Evolutionary conservation across 176 grass and related monocot species (phyloP).

Genomic region (Chrysopogon serrulatus): DNA sequence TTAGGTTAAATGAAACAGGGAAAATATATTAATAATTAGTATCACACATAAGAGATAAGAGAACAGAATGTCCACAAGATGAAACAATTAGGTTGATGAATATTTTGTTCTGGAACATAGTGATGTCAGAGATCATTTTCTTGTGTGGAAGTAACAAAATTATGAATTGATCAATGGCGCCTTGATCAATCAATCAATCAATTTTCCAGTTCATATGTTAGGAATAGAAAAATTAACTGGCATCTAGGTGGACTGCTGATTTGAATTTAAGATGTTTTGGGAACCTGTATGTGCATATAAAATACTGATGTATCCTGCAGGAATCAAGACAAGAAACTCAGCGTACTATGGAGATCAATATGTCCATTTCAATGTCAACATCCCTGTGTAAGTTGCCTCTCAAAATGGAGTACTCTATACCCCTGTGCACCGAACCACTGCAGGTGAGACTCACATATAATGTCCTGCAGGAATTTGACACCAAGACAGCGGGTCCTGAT

Average conservation of each 20-base stretch:
- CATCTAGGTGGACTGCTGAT: not conserved
- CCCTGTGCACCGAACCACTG: not conserved
- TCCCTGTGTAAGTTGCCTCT: conserved; percentile 62
- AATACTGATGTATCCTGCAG: conserved; percentile 28
- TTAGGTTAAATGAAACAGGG: conserved; percentile 1
- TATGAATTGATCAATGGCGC: no score
- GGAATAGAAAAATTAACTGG: not conserved
- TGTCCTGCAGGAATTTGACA: conserved; percentile 67
- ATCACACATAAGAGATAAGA: not conserved
- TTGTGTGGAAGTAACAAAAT: not conserved
- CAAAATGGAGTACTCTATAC: not conserved
- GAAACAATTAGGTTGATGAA: not conserved
- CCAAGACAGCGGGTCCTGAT: conserved; percentile 58
- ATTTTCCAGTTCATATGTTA: not conserved
- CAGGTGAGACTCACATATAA: not conserved
- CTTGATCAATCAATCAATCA: not conserved
- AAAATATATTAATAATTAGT: not conserved
- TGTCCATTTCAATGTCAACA: conserved; percentile 84
- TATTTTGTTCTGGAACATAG: not conserved
- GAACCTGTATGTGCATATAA: not conserved
- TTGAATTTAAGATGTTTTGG: not conserved
- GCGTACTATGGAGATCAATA: conserved; percentile 71
- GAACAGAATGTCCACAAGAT: not conserved
- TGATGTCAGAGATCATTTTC: not conserved
- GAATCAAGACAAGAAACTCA: conserved; percentile 72